These are phyloP conservation scores for Dicorynia guianensis DNA, from an alignment of 306 rosid genomes.

Conservation along the genomic window DNA sequence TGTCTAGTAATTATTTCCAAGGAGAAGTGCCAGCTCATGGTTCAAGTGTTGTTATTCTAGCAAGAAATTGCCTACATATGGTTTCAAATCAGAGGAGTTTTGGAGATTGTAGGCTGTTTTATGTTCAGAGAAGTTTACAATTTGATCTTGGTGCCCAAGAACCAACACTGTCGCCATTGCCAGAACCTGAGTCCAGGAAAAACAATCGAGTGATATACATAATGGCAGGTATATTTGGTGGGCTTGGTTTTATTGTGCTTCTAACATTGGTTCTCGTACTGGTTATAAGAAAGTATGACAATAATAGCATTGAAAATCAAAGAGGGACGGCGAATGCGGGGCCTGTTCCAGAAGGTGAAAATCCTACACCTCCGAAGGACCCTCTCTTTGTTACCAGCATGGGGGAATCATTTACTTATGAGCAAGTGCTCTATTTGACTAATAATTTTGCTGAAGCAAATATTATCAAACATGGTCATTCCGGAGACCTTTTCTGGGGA, in stretches of 20 bases:
- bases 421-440: constrained; percentile 67
- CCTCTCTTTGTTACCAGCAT: constrained; percentile 43
- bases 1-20: constrained; percentile 79
- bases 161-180: constrained; percentile 1
- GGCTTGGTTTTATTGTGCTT: constrained; percentile 69
- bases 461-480: constrained; percentile 84
- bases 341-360: constrained; percentile 56
- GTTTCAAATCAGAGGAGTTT: constrained; percentile 60
- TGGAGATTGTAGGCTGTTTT: constrained; percentile 66
- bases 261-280: constrained; percentile 58
- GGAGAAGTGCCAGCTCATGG: constrained; percentile 51
- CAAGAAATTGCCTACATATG: constrained; percentile 67
- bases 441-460: constrained; percentile 70
- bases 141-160: constrained; percentile 49
- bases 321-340: constrained; percentile 60
- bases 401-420: constrained; percentile 73
- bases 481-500: constrained; percentile 83
- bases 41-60: constrained; percentile 51
- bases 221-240: constrained; percentile 81
- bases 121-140: constrained; percentile 43
- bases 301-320: constrained; percentile 45
- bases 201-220: constrained; percentile 61
- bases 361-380: constrained; percentile 60
- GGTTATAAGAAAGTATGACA: constrained; percentile 51
- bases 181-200: constrained; percentile 34